A percentile compares a stretch with the other conserved stretches of the same genome.
phyloP scores from a whole-genome alignment of 495 filamentous ascomycete species.

The Articulospora tetracladia region DNA sequence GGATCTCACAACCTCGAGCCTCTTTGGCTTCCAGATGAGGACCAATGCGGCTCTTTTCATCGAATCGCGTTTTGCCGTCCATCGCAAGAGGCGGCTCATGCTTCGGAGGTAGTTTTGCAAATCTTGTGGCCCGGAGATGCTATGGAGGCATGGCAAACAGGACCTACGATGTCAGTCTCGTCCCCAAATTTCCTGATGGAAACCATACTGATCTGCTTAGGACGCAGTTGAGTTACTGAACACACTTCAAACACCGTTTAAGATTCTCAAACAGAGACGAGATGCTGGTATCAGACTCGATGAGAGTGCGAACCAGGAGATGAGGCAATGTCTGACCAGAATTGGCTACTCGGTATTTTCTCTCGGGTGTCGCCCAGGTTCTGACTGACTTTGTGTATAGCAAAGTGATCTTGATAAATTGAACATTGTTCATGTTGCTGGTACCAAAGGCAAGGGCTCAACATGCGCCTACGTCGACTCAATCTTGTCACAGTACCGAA shows the following conservation, averaged over 20 bases:
- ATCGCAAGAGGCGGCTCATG: no score
- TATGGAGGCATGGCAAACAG: background rate
- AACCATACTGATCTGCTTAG: constrained; percentile 30
- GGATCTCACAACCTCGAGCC: no score
- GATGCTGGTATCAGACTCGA: constrained; percentile 67
- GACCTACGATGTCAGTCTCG: background rate
- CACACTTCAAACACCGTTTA: constrained; percentile 81
- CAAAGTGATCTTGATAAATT: constrained; percentile 71
- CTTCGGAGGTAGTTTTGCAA: no score
- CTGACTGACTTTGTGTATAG: constrained; percentile 26
- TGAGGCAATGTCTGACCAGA: constrained; percentile 68
- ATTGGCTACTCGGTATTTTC: constrained; percentile 58
- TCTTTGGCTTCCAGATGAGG: no score
- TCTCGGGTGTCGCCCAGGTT: background rate
- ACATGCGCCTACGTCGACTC: constrained; percentile 66
- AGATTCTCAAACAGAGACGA: constrained; percentile 68
- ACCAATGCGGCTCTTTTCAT: no score
- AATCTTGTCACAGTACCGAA: constrained; percentile 41
- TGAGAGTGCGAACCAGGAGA: constrained; percentile 65
- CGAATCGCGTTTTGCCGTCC: no score
- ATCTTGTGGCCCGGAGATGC: background rate
- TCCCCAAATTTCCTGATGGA: background rate
- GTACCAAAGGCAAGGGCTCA: constrained; percentile 91
- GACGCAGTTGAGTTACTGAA: constrained; percentile 87
- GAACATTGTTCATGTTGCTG: constrained; percentile 79